Percentiles rank a stretch among this genome's conserved stretches.
These are phyloP conservation scores for Trapa bicornis DNA, from an alignment of 345 rosid genomes.

Conservation along the genomic window DNA sequence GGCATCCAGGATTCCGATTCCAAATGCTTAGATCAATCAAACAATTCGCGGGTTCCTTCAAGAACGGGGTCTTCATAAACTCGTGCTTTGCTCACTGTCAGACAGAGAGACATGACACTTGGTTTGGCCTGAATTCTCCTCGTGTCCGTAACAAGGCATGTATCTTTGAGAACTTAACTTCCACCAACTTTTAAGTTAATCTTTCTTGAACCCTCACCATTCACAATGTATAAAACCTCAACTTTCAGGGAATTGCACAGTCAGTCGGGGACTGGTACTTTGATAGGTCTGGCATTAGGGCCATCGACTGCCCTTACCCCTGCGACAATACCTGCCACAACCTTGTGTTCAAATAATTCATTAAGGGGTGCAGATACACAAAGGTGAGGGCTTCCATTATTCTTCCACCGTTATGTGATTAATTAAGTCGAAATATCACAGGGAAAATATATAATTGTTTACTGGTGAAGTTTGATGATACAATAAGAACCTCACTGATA, in stretches of 20 bases:
- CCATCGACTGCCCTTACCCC: slow-evolving; percentile 40
- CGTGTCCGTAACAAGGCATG: slow-evolving; percentile 31
- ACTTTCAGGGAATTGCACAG: slow-evolving; percentile 35
- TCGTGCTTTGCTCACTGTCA: slow-evolving; percentile 55
- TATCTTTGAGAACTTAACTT: neutral
- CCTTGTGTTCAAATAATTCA: slow-evolving; percentile 20
- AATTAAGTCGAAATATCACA: neutral
- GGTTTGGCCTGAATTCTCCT: slow-evolving; percentile 39
- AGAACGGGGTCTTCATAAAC: slow-evolving; percentile 37
- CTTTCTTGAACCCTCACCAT: neutral
- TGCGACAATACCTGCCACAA: slow-evolving; percentile 46
- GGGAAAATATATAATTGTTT: neutral
- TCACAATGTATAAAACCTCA: neutral
- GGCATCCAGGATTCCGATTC: slow-evolving; percentile 29
- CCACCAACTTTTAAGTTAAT: neutral
- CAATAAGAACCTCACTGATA: neutral
- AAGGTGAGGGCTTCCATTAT: neutral
- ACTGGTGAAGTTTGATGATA: neutral
- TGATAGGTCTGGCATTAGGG: slow-evolving; percentile 17
- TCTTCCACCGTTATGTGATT: neutral
- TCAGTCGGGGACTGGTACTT: slow-evolving; percentile 49
- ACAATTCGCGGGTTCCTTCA: slow-evolving; percentile 23
- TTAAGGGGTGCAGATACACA: neutral
- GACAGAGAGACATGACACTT: slow-evolving; percentile 45
- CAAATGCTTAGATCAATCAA: slow-evolving; percentile 32